phyloP scores from a whole-genome alignment of 164 flowering plant genomes.

The Vitis rupestris region DNA sequence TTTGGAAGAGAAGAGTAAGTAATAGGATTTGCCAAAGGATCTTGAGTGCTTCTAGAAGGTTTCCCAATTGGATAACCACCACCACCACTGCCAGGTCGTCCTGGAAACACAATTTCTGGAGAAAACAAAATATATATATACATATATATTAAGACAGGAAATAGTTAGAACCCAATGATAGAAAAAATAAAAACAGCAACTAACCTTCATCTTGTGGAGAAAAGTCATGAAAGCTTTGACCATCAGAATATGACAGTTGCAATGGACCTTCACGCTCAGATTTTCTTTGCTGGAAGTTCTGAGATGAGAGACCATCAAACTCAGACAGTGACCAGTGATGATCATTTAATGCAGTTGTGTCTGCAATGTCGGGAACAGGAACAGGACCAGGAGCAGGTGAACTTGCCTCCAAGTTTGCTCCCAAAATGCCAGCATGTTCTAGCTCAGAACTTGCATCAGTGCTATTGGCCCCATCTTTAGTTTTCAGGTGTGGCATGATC shows the following conservation, averaged over 20 bases:
- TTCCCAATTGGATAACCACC: conserved; percentile 31
- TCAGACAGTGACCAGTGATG: conserved; percentile 29
- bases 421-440: conserved; percentile 31
- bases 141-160: no score
- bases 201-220: conserved; percentile 65
- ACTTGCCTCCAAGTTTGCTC: conserved; percentile 32
- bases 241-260: conserved; percentile 36
- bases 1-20: conserved; percentile 28
- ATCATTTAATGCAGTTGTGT: conserved; percentile 21
- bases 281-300: conserved; percentile 25
- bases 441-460: conserved; percentile 14
- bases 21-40: conserved; percentile 20
- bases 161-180: neutral
- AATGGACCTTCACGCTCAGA: conserved; percentile 31
- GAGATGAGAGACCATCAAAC: conserved; percentile 27
- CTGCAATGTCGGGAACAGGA: conserved; percentile 18
- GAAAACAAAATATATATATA: neutral
- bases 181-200: conserved; percentile 7
- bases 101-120: conserved; percentile 63
- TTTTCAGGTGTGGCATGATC: conserved; percentile 73
- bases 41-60: conserved; percentile 28
- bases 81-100: conserved; percentile 46
- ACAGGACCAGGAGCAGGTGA: conserved; percentile 21
- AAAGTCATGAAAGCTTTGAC: conserved; percentile 41
- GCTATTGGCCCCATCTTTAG: conserved; percentile 17